Conservation (phyloP, 2,329 filamentous ascomycete genomes). For the Aspergillus pseudoterreus region DNA sequence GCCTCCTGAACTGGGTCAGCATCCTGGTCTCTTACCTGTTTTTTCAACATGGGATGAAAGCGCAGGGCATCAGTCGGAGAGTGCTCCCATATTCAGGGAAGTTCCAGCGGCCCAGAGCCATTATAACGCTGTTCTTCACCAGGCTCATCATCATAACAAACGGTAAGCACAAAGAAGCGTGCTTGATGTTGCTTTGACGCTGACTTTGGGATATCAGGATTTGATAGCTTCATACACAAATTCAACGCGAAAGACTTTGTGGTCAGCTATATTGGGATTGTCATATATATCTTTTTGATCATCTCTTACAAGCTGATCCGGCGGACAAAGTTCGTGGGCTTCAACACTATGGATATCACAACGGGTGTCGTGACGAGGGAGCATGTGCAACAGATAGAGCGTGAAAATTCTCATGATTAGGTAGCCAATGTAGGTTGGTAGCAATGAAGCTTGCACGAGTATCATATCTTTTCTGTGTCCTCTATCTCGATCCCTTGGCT, state of each 20-base stretch:
- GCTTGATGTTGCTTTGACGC: background rate
- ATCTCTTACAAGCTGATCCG: constrained; percentile 36
- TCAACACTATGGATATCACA: constrained; percentile 23
- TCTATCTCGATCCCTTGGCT: no score
- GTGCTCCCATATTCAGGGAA: constrained; percentile 44
- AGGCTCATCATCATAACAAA: constrained; percentile 61
- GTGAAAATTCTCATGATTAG: background rate
- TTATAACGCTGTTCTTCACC: constrained; percentile 52
- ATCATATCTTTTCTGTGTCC: no score
- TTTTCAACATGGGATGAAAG: constrained; percentile 46
- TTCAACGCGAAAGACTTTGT: constrained; percentile 56
- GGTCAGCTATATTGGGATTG: constrained; percentile 56
- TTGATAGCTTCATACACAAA: constrained; percentile 11
- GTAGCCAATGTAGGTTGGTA: no score
- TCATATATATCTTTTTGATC: constrained; percentile 51
- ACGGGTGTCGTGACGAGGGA: background rate
- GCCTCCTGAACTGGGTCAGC: constrained; percentile 55
- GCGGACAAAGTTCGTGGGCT: constrained; percentile 29
- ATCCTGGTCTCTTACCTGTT: constrained; percentile 54
- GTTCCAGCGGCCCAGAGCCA: constrained; percentile 58
- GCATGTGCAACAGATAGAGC: background rate
- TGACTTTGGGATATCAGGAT: constrained; percentile 45
- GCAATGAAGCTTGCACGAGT: no score
- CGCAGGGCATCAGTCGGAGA: constrained; percentile 33
- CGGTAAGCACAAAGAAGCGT: constrained; percentile 33